Conservation (phyloP, 1,284 basidiomycete species). For the Rhodotorula sp. region DNA sequence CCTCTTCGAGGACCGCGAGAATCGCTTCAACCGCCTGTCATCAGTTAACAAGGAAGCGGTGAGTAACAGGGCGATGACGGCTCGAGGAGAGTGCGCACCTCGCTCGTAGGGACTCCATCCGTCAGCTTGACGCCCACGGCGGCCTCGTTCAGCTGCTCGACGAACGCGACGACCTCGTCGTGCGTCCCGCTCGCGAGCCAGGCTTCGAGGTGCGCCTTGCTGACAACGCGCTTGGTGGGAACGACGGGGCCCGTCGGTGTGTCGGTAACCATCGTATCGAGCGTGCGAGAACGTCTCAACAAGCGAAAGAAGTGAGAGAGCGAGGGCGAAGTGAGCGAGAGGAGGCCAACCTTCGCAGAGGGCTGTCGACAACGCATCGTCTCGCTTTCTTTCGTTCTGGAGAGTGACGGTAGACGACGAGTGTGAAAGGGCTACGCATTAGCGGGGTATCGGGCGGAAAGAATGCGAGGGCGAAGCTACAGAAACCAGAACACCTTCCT, state of each 20-base stretch:
- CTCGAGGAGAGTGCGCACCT: constrained; percentile 53
- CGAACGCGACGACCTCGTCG: constrained; percentile 66
- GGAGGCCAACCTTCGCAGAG: neutral
- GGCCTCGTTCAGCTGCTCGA: constrained; percentile 71
- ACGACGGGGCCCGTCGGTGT: neutral
- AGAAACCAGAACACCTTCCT: no score
- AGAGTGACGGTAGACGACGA: no score
- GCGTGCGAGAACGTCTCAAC: neutral
- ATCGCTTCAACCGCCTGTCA: constrained; percentile 64
- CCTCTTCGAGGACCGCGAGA: constrained; percentile 62
- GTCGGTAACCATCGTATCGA: neutral
- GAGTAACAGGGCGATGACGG: neutral
- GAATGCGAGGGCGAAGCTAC: no score
- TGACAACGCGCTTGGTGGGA: constrained; percentile 70
- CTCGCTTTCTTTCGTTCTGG: no score
- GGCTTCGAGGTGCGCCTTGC: constrained; percentile 71
- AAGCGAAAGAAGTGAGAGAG: neutral
- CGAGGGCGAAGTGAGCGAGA: neutral
- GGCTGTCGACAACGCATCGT: neutral
- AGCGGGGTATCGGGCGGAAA: no score
- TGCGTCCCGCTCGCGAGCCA: constrained; percentile 77
- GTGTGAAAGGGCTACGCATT: no score
- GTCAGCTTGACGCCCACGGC: constrained; percentile 75
- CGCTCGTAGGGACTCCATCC: constrained; percentile 60
- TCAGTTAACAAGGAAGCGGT: neutral